Evolutionary conservation across 1,284 basidiomycete species (phyloP), one percentile per base, ranked within the genome.

Genomic region (Fomitopsis schrenkii): DNA sequence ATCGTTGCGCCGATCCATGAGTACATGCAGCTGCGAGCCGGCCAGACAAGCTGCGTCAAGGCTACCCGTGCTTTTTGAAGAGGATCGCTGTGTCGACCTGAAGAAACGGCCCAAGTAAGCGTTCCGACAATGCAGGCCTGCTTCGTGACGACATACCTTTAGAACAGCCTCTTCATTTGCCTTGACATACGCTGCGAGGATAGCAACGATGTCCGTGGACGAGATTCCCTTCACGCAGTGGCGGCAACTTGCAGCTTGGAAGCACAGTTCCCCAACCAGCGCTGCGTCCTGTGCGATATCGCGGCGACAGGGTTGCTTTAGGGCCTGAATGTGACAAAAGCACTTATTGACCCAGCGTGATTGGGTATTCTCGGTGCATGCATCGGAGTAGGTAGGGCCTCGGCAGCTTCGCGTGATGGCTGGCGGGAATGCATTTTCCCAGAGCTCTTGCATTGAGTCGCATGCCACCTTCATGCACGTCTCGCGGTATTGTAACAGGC

Each of bases 401-500:
- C 28, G 15, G 48, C 14, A 38, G 38, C 8, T 2, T 38, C 38
- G 38, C 38, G 10, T 10, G 38, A 50, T 33, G 15, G 19, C 28
- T 50, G 19, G 19, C 10, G 22, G 19, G 30, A 35, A 50, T 33
- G 48, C 26, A 4, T 4, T 7, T 6, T 22, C 15, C 48, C 48
- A 50, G 22, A 30, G 30, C 1, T 50, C n/a, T 15, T 22, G 28
- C 26, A 50, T 15, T n/a, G 48, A 26, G 6, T 7, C 26, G 3
- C 7, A 26, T 0, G 48, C 14, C 26, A 30, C 48, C 6, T 12
- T 30, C 28, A 22, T 30, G n/a, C 60, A 57, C 2, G 15, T 36
- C 6, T 55, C 44, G 30, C 55, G n/a, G 33, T 60, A 65, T 14
- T 50, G 33, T 5, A 66, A 42, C 15, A 66, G 59, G 7, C 57